A percentile compares a stretch with the other conserved stretches of the same genome.
Conservation (phyloP, 306 rosid genomes). For the Cicer chorassanicum region DNA sequence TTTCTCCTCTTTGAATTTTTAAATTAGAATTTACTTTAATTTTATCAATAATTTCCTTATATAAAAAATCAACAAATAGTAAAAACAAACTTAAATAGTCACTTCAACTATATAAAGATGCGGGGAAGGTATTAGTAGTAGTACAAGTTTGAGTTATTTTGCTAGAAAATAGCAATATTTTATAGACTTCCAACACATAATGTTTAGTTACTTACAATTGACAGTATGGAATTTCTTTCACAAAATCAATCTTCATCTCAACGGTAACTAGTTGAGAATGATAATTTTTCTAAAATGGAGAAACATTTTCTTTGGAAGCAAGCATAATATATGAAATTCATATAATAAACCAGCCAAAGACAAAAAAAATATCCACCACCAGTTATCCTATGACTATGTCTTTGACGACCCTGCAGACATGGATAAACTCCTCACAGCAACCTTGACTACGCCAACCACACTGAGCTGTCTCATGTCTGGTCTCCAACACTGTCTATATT, state of each 20-base stretch:
- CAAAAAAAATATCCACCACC: constrained; percentile 14
- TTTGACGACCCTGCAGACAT: constrained; percentile 72
- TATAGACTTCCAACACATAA: constrained; percentile 11
- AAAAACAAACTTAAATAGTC: not conserved
- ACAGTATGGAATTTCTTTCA: constrained; percentile 37
- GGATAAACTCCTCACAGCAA: constrained; percentile 84
- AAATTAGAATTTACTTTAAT: too few species aligned
- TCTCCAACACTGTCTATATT: constrained; percentile 54
- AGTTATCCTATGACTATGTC: constrained; percentile 44
- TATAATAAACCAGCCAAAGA: constrained; percentile 1
- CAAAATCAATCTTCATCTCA: constrained; percentile 47
- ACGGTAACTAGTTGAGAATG: constrained; percentile 43
- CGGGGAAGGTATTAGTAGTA: not conserved
- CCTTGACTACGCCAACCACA: constrained; percentile 79
- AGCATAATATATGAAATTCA: constrained; percentile 19
- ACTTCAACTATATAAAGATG: constrained; percentile 11
- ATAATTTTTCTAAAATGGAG: constrained; percentile 7
- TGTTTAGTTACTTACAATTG: constrained; percentile 35
- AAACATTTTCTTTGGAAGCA: not conserved
- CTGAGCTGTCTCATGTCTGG: constrained; percentile 83
- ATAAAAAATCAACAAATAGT: not conserved
- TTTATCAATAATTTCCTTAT: too few species aligned
- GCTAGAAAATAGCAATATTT: constrained; percentile 13
- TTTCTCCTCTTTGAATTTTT: too few species aligned
- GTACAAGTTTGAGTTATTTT: not conserved